These are phyloP conservation scores for Solanum tarijense DNA, from an alignment of 257 asterid genomes.

Conservation along the genomic window DNA sequence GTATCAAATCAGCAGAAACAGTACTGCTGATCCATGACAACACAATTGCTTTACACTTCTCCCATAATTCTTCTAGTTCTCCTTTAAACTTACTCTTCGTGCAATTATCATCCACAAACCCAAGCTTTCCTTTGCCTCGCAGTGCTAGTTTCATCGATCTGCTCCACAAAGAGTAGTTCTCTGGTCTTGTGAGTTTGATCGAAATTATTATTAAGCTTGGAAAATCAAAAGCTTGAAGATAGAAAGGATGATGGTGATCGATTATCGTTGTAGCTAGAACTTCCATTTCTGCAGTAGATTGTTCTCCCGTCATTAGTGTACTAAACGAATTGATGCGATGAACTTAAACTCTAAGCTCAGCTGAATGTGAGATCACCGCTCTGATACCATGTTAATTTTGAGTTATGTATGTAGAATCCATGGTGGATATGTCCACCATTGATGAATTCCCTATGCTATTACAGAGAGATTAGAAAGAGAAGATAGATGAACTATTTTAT, in stretches of 20 bases:
- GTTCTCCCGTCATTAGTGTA: background rate
- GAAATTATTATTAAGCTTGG: background rate
- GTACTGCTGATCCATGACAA: too few species aligned
- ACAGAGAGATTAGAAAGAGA: too few species aligned
- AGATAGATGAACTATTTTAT: too few species aligned
- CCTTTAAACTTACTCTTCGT: background rate
- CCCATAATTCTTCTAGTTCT: background rate
- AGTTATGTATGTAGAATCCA: too few species aligned
- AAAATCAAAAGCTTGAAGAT: too few species aligned
- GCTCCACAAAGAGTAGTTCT: background rate
- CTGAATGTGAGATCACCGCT: background rate
- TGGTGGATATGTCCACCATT: too few species aligned
- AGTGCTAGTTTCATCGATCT: background rate
- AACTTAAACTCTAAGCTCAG: background rate
- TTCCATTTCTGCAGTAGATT: too few species aligned
- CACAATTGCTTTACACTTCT: background rate
- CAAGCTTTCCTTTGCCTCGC: background rate
- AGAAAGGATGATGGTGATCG: background rate
- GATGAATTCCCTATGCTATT: too few species aligned
- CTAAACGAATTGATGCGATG: too few species aligned
- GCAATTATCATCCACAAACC: background rate
- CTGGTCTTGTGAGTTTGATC: background rate
- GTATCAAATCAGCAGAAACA: too few species aligned
- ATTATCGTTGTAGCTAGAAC: background rate
- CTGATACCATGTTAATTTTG: too few species aligned